Conservation (phyloP, 1,284 basidiomycete genomes). For the Ustilago loliicola region DNA sequence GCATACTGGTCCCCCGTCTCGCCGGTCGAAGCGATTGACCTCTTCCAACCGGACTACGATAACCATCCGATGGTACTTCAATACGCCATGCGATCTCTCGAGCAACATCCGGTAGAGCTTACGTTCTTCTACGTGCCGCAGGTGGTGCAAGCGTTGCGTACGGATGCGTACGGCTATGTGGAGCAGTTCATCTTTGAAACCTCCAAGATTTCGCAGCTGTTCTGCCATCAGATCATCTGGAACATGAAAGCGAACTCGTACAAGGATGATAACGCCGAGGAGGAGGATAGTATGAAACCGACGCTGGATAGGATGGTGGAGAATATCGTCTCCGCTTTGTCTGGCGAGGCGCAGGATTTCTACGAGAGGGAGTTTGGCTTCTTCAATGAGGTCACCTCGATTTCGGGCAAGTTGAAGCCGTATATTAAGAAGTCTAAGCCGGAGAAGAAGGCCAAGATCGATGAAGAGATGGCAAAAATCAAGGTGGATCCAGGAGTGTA, state of each 20-base stretch:
- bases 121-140: conserved; percentile 99
- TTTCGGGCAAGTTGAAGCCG: conserved; percentile 97
- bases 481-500: conserved; percentile 93
- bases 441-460: conserved; percentile 99
- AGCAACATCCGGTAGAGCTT: conserved; percentile 92
- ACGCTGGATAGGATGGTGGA: conserved; percentile 88
- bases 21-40: conserved; percentile 75
- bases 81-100: conserved; percentile 95
- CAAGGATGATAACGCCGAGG: conserved; percentile 81
- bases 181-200: conserved; percentile 97
- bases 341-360: conserved; percentile 89
- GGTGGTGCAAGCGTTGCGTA: conserved; percentile 91
- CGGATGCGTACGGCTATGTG: conserved; percentile 86
- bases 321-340: conserved; percentile 85
- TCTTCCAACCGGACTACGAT: conserved; percentile 70
- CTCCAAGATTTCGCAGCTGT: conserved; percentile 94
- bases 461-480: conserved; percentile 99
- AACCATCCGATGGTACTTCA: conserved; percentile 90
- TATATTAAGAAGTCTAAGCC: conserved; percentile 95
- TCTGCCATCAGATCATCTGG: conserved; percentile 99
- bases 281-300: conserved; percentile 94
- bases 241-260: conserved; percentile 99
- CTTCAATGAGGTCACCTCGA: conserved; percentile 95
- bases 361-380: conserved; percentile 96
- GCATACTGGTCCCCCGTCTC: conserved; percentile 89